Evolutionary conservation across 2,329 filamentous ascomycete species (phyloP).

Genomic region (Aspergillus awamori): DNA sequence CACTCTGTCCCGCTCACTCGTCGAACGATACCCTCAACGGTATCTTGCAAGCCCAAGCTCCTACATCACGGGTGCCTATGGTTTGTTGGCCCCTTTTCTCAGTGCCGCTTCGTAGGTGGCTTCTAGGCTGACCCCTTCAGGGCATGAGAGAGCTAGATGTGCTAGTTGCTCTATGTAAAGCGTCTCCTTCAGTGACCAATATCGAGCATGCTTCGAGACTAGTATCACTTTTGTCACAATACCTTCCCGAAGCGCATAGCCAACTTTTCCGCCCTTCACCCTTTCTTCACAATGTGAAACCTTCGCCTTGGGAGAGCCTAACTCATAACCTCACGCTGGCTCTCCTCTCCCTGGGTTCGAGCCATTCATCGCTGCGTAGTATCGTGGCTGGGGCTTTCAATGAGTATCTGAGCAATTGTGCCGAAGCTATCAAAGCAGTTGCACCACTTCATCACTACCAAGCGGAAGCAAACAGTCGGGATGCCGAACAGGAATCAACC

Average conservation of each 20-base stretch:
- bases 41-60: conserved; percentile 39
- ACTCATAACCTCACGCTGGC: conserved; percentile 78
- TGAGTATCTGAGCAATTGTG: conserved; percentile 72
- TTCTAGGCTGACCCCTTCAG: conserved; percentile 50
- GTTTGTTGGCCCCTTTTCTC: conserved; percentile 25
- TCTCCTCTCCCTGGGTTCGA: conserved; percentile 76
- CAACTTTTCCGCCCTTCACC: conserved; percentile 80
- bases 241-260: conserved; percentile 80
- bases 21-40: conserved; percentile 40
- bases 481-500: conserved; percentile 60
- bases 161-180: conserved; percentile 86
- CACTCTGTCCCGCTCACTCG: conserved; percentile 26
- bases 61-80: conserved; percentile 45
- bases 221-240: conserved; percentile 76
- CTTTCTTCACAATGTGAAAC: conserved; percentile 78
- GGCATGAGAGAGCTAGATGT: conserved; percentile 89
- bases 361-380: conserved; percentile 69
- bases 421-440: conserved; percentile 60
- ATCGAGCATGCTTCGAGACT: conserved; percentile 75
- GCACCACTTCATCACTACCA: conserved; percentile 60
- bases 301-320: conserved; percentile 84
- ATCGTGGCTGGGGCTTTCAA: conserved; percentile 68
- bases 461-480: conserved; percentile 49
- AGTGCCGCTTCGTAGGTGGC: not conserved
- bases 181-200: conserved; percentile 73